phyloP scores from a whole-genome alignment of 805 yeast species.

The Yarrowia divulgata region DNA sequence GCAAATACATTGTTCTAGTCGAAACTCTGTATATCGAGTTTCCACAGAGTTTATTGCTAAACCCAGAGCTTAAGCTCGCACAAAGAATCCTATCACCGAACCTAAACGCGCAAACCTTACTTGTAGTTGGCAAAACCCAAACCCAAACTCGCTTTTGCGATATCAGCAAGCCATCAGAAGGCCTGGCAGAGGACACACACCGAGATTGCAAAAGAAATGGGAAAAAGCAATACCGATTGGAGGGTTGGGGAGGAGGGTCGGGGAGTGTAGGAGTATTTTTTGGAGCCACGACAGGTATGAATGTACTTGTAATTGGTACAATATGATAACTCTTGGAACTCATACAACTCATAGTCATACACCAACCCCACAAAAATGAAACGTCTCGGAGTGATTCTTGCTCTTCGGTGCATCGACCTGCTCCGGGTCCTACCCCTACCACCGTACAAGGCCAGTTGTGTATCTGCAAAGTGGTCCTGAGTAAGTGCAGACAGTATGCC shows the following conservation, averaged over 20 bases:
- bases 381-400: background rate
- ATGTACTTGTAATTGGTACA: no score
- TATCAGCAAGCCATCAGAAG: slow-evolving; percentile 13
- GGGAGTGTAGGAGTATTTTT: no score
- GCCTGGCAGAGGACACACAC: background rate
- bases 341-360: no score
- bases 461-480: slow-evolving; percentile 19
- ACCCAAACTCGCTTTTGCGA: background rate
- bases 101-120: background rate
- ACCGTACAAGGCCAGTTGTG: background rate
- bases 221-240: no score
- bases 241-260: no score
- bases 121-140: no score
- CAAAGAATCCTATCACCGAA: background rate
- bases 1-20: slow-evolving; percentile 16
- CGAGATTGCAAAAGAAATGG: background rate
- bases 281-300: no score
- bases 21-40: background rate
- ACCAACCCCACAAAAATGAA: background rate
- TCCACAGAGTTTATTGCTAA: background rate
- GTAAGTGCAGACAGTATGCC: background rate
- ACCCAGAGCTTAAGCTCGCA: slow-evolving; percentile 4
- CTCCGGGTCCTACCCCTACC: background rate
- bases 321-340: no score
- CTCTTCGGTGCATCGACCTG: slow-evolving; percentile 1